Evolutionary conservation across 495 filamentous ascomycete genomes (phyloP), one percentile per base, ranked within the genome.

Genomic region (Haplographium delicatum): DNA sequence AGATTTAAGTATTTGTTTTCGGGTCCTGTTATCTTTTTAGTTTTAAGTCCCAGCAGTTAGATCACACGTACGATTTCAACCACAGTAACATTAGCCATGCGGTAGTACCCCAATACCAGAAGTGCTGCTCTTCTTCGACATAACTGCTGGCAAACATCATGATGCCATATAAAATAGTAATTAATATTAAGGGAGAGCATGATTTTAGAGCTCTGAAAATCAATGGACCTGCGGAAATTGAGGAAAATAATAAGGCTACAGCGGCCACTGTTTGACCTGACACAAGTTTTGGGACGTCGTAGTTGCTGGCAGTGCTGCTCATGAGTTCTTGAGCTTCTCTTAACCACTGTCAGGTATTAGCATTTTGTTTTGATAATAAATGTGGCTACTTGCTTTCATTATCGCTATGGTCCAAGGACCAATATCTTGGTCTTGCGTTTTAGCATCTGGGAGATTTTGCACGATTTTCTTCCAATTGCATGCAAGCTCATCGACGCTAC

Each of bases 61-160:
- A 19, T 3, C 7, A 15, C 20, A 54, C 56, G 27, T 64, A 64
- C 41, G 66, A 72, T 65, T 75, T 84, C 27, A 84, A 57, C 47
- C 75, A 74, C 1, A 94, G 68, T 52, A 79, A 76, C 37, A 77
- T 68, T 34, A 87, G 68, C 90, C 90, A 99, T 2, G 76, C 83
- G 0, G 86, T 83, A 10, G 85, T 80, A 15, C 79, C 63, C 90
- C 91, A 95, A 65, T 97, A 96, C 93, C 93, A 99, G 65, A 95
- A 96, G 54, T 96, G 85, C 20, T 97, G 93, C 62, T 99, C 93
- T 66, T 99, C 93, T 62, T 99, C 93, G 20, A 99, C 88, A 62
- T 89, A 97, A 63, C 90, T 96, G 64, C 87, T 95, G 24, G 91
- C 90, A 67, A 97, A 97, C 89, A 96, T 97, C 84, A 95, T 91